A percentile compares a stretch with the other conserved stretches of the same genome.
phyloP scores from a whole-genome alignment of 805 yeast species.

The Pichia pseudocactophila region DNA sequence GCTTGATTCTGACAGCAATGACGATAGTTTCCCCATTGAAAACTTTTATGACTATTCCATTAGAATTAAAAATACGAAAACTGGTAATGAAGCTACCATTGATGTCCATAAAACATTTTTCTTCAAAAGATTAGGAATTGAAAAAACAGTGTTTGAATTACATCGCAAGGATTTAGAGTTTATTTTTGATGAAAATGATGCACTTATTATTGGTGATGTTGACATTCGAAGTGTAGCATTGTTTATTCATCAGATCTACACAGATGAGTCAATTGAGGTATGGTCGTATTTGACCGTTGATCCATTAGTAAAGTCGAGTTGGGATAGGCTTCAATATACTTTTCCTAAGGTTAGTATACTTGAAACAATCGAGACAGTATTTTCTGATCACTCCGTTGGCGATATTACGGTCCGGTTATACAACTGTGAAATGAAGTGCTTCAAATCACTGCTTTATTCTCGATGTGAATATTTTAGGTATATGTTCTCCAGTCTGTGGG shows the following conservation, averaged over 20 bases:
- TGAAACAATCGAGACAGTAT: neutral
- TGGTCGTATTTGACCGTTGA: constrained; percentile 31
- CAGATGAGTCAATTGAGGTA: constrained; percentile 35
- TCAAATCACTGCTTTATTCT: constrained; percentile 43
- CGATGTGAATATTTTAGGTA: constrained; percentile 60
- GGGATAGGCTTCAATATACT: constrained; percentile 10
- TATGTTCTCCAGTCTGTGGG: constrained; percentile 49
- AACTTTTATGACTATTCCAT: constrained; percentile 12
- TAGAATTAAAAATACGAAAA: constrained; percentile 1
- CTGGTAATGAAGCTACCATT: constrained; percentile 3
- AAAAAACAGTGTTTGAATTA: neutral
- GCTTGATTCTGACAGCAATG: neutral
- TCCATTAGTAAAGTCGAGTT: constrained; percentile 6
- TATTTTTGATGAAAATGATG: constrained; percentile 1
- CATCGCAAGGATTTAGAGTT: constrained; percentile 14
- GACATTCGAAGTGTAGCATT: constrained; percentile 28
- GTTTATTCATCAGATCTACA: constrained; percentile 41
- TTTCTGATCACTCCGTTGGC: constrained; percentile 6
- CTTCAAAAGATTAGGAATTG: constrained; percentile 7
- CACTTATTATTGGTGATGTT: constrained; percentile 18
- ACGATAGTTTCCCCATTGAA: constrained; percentile 6
- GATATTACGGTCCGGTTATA: constrained; percentile 40
- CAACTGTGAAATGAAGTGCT: constrained; percentile 39
- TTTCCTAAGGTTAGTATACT: constrained; percentile 2
- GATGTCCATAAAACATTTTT: constrained; percentile 10